Evolutionary conservation across 768 basidiomycete genomes (phyloP), one percentile per base, ranked within the genome.

Genomic region (Dioszegia aurantiaca): DNA sequence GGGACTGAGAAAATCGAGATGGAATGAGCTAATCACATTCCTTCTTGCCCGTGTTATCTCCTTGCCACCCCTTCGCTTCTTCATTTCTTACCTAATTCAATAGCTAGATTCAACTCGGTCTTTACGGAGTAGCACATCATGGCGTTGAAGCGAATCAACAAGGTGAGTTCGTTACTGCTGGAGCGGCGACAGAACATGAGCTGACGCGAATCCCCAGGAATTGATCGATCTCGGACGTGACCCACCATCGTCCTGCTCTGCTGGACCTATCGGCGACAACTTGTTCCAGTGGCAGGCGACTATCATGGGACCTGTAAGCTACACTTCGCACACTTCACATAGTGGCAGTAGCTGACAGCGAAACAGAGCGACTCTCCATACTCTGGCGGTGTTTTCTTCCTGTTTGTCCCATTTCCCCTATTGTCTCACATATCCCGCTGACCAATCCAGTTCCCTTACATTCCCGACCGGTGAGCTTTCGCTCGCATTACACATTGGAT

Each of bases 201-300:
- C 51, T 53, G 39, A 45, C 46, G 47, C 2, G n/a, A 24, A 24
- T 42, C 14, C 33, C 19, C 63, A 99, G 95, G 95, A 99, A 86
- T 85, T 98, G 83, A 83, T 89, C 78, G 95, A 99, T 82, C 93
- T 99, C 79, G 93, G 93, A 55, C 92, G 93, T 76, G 95, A 99
- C 82, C 95, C 95, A 78, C 95, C 95, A 68, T 92, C 93, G 54
- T 98, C 95, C 57, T 99, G 95, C 87, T 93, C 90, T 72, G 95
- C 95, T 70, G 95, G 95, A 53, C 95, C 95, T 42, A 91, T 88
- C 60, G 90, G 90, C 53, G 93, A 98, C 77, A 93, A 97, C 80
- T 87, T 98, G 86, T 99, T 97, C 83, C 86, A 91, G 77, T 97
- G 93, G 94, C 92, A 97, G 78, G 94, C 94, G 61, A 97, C 94